Evolutionary conservation across 345 rosid genomes (phyloP), one percentile per base, ranked within the genome.

Genomic region (Boechera stricta): DNA sequence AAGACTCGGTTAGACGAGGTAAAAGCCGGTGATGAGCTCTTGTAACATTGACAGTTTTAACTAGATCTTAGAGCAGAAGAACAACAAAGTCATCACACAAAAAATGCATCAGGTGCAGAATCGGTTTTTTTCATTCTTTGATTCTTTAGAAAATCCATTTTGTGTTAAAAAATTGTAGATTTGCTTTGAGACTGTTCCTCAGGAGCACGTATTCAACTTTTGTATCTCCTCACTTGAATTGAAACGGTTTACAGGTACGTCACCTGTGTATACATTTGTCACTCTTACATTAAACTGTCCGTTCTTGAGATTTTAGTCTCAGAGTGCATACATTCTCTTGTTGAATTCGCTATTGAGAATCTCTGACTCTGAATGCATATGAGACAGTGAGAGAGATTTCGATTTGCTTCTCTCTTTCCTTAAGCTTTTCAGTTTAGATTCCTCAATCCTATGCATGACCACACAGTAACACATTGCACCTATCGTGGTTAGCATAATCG

Each of bases 391-490:
- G 64, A 81, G 86, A 32, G 98, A 94, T 33, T 71, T 88, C 5
- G 92, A 86, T 7, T 85, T 80, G 68, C 92, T 88, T 80, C 88
- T 93, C 18, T 83, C 91, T 76, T 79, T 91, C 82, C 93, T 84
- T 71, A 89, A 71, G 69, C 78, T 88, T 83, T 90, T 86, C 65
- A 91, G 26, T 67, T 78, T 91, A 54, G 90, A 84, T 79, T 88
- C 95, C 82, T 92, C 97, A 83, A 91, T 85, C 73, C 94, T 72
- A 71, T 89, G 88, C 80, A 85, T 64, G 67, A 92, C 56, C 61
- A 87, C 93, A 64, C 91, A 92, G 38, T 92, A 94, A 76, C 92
- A 89, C 98, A 94, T 94, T 33, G 92, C 83, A 15, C 98, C 98
- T 33, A 92, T 90, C 6, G 98, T 94, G 7, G 92, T 85, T 10